Base-by-base conservation (phyloP, 2,329 filamentous ascomycete genomes). In the Aspergillus tubingensis region DNA sequence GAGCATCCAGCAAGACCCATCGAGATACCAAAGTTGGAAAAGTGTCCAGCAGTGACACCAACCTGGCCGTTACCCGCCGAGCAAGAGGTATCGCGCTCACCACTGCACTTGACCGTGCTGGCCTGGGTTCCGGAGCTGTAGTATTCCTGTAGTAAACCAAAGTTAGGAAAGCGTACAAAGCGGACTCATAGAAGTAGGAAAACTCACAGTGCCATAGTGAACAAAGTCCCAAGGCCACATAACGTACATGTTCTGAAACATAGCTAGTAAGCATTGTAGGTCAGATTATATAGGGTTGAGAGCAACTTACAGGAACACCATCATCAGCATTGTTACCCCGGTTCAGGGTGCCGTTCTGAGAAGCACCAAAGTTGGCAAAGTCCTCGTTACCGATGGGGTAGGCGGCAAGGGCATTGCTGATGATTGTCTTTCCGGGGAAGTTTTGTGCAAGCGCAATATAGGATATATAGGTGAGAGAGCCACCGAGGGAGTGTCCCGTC, bases 401-500 rank as follows among this genome's bases (percentile, higher is more conserved):
- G 8, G 72, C 71, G 54, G 72, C 72, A 23, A 74, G 58, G 5
- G 72, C 71, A 65, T 70, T 71, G 58, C 72, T 72, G 3, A 57
- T 68, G n/a, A 74, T 58, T n/a, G 58, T 13, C 36, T 68, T 72
- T 7, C 51, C 64, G 1, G 72, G 72, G 59, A 74, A 74, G 49
- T 73, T 71, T 36, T 72, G 67, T 1, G 70, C 60, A 19, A 74
- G 61, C 17, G 70, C 71, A 27, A 74, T 67, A 49, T 73, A 74
- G 11, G 71, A 72, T 36, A 74, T 60, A 49, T 72, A 74, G 1
- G 72, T 74, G 8, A 74, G 67, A 1, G 72, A 38, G 6, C 72
- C 72, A 41, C 72, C 72, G 0, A 74, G 67, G 1, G 72, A 74
- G 57, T 74, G 72, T 10, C 71, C 70, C 15, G 69, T 68, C 5